Conservation (phyloP, 2,329 filamentous ascomycete species). For the Pseudogymnoascus sp. region DNA sequence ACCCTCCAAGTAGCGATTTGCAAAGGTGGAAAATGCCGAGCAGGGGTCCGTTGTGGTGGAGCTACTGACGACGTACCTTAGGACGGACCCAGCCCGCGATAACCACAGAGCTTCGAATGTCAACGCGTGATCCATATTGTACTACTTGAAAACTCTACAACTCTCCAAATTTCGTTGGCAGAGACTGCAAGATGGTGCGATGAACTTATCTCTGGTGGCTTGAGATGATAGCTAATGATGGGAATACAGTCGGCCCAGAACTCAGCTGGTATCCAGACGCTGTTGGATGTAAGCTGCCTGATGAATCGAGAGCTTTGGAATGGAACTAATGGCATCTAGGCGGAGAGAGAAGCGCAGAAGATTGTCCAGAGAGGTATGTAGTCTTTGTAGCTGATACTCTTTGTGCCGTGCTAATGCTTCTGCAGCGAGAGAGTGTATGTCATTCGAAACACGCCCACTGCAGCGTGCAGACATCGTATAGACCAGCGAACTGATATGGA, state of each 20-base stretch:
- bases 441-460: neutral
- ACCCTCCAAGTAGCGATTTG: constrained; percentile 4
- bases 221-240: neutral
- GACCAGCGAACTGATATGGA: neutral
- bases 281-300: constrained; percentile 76
- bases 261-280: constrained; percentile 94
- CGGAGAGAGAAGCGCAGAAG: constrained; percentile 96
- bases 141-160: constrained; percentile 10
- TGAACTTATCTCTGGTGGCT: neutral
- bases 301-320: neutral
- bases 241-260: constrained; percentile 81
- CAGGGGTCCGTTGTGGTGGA: constrained; percentile 19
- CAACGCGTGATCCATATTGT: constrained; percentile 16
- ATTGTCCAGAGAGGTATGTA: constrained; percentile 88
- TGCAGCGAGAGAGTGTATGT: constrained; percentile 79
- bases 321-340: constrained; percentile 47
- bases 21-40: constrained; percentile 18
- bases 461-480: neutral
- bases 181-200: constrained; percentile 5
- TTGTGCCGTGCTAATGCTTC: constrained; percentile 23
- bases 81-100: constrained; percentile 6
- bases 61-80: constrained; percentile 15
- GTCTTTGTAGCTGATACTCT: neutral
- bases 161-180: constrained; percentile 10
- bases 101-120: constrained; percentile 6